Percentiles rank a stretch among this genome's conserved stretches.
phyloP scores from a whole-genome alignment of 805 yeast genomes.

The Wickerhamomyces tratensis region DNA sequence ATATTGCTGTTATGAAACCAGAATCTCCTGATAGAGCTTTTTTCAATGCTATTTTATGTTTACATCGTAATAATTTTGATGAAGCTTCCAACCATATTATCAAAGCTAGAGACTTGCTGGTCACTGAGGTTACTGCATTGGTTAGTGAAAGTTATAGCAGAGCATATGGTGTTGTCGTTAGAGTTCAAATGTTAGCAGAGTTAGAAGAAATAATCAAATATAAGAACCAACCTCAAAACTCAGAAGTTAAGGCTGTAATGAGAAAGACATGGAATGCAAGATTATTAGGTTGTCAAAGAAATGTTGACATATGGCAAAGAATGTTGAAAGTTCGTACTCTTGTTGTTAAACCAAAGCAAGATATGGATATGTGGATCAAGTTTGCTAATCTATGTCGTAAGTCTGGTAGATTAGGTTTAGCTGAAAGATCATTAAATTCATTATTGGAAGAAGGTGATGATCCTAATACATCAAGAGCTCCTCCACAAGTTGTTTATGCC shows the following conservation, averaged over 20 bases:
- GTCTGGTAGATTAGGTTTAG: conserved; percentile 84
- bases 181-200: conserved; percentile 96
- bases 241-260: conserved; percentile 70
- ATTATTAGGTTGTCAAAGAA: conserved; percentile 86
- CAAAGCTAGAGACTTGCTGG: conserved; percentile 79
- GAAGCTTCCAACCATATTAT: conserved; percentile 73
- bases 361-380: conserved; percentile 96
- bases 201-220: conserved; percentile 89
- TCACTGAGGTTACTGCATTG: conserved; percentile 88
- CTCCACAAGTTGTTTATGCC: conserved; percentile 96
- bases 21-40: conserved; percentile 95
- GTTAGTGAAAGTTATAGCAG: conserved; percentile 94
- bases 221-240: conserved; percentile 74
- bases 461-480: conserved; percentile 64
- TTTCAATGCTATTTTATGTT: conserved; percentile 79
- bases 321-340: conserved; percentile 87
- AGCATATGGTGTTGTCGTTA: conserved; percentile 92
- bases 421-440: conserved; percentile 82
- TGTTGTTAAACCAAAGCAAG: conserved; percentile 91
- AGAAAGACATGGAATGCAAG: conserved; percentile 92
- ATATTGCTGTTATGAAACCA: conserved; percentile 79
- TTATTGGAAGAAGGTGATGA: conserved; percentile 62
- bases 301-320: conserved; percentile 98
- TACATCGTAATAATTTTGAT: conserved; percentile 79
- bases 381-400: conserved; percentile 94